Evolutionary conservation across 2,329 filamentous ascomycete genomes (phyloP).

Genomic region (Coniochaeta sp.): DNA sequence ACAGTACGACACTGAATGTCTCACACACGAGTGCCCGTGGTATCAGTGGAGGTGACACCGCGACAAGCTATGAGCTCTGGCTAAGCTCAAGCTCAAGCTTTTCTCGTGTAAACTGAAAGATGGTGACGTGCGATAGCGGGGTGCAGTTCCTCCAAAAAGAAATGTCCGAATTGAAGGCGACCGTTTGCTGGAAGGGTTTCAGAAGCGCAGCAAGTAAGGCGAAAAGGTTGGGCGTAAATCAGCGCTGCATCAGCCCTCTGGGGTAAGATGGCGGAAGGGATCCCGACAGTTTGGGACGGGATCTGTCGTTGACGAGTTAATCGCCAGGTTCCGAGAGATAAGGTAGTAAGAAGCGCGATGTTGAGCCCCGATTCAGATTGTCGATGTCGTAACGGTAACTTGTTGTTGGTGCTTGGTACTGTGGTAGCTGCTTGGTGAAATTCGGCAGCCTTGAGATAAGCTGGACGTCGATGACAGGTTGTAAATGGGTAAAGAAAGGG

Average conservation of each 20-base stretch:
- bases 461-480: slow-evolving; percentile 30
- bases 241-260: slow-evolving; percentile 1
- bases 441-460: slow-evolving; percentile 26
- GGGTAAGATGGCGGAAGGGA: slow-evolving; percentile 4
- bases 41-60: not conserved
- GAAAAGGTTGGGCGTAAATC: slow-evolving; percentile 1
- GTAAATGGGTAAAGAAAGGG: slow-evolving; percentile 33
- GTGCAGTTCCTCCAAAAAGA: not conserved
- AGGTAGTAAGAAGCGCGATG: slow-evolving; percentile 9
- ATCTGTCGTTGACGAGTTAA: slow-evolving; percentile 7
- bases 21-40: not conserved
- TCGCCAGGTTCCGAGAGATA: slow-evolving; percentile 8
- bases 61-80: not conserved
- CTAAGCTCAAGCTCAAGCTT: not conserved
- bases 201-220: not conserved
- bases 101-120: not conserved
- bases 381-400: slow-evolving; percentile 11
- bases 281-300: slow-evolving; percentile 25
- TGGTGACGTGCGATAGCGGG: slow-evolving; percentile 1
- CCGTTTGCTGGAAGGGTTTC: slow-evolving; percentile 1
- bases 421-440: no score
- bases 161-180: not conserved
- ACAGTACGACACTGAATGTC: not conserved
- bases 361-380: slow-evolving; percentile 16
- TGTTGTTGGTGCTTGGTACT: no score